Conservation (phyloP, 129 eudicot genomes). For the Logfia minima region DNA sequence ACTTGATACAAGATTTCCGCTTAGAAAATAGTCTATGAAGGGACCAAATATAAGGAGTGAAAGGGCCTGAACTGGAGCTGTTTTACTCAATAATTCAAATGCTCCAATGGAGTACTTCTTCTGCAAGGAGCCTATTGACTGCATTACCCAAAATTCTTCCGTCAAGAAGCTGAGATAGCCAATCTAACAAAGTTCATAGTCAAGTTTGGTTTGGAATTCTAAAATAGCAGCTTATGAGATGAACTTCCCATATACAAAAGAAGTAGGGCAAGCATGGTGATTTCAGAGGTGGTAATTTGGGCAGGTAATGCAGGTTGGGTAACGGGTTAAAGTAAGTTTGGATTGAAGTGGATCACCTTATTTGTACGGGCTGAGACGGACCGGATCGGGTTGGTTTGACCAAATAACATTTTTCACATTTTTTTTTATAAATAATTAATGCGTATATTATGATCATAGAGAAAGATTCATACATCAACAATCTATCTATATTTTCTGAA, state of each 20-base stretch:
- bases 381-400: too few relatives aligned
- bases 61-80: constrained; percentile 78
- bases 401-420: too few relatives aligned
- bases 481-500: too few relatives aligned
- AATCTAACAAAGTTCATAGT: neutral
- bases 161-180: constrained; percentile 9
- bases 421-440: too few relatives aligned
- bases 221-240: neutral
- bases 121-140: constrained; percentile 85
- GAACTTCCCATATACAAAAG: neutral
- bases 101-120: constrained; percentile 78
- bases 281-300: neutral
- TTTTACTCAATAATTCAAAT: constrained; percentile 72
- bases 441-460: too few relatives aligned
- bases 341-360: neutral
- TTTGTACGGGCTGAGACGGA: neutral
- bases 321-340: neutral
- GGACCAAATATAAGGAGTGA: constrained; percentile 75
- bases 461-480: too few relatives aligned
- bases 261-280: neutral
- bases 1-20: constrained; percentile 42
- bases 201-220: neutral
- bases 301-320: neutral
- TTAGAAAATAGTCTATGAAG: constrained; percentile 59
- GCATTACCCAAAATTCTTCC: constrained; percentile 30